Percentiles rank a stretch among this genome's conserved stretches.
Conservation (phyloP, 2,329 filamentous ascomycete genomes). For the Stemphylium lycopersici region DNA sequence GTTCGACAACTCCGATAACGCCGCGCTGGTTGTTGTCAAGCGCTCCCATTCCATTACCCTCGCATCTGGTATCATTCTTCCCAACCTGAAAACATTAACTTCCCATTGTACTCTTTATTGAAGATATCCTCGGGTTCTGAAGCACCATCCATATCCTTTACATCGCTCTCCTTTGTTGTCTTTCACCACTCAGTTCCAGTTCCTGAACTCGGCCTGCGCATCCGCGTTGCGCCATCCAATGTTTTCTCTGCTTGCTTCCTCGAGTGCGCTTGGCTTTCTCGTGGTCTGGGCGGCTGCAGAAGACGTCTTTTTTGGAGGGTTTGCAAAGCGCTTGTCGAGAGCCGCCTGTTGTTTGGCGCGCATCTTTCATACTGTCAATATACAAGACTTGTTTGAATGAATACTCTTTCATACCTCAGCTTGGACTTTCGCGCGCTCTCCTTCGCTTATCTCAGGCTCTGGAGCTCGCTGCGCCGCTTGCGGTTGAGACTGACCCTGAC, state of each 20-base stretch:
- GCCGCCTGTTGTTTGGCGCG: slow-evolving; percentile 40
- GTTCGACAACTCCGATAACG: no score
- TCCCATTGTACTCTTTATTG: neutral
- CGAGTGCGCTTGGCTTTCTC: slow-evolving; percentile 35
- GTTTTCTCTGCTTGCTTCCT: slow-evolving; percentile 41
- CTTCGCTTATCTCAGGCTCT: slow-evolving; percentile 30
- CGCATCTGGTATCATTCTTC: neutral
- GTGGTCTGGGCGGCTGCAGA: slow-evolving; percentile 12
- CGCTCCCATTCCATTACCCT: no score
- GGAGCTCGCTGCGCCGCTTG: slow-evolving; percentile 15
- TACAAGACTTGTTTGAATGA: neutral
- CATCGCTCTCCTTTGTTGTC: neutral
- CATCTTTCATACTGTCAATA: slow-evolving; percentile 27
- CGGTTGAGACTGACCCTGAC: slow-evolving; percentile 33
- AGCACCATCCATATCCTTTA: no score
- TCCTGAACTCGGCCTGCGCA: slow-evolving; percentile 33
- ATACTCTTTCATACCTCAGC: slow-evolving; percentile 27
- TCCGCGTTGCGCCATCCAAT: slow-evolving; percentile 40
- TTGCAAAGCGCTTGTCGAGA: slow-evolving; percentile 34
- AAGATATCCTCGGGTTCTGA: no score
- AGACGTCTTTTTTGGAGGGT: slow-evolving; percentile 23
- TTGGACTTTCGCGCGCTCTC: slow-evolving; percentile 30
- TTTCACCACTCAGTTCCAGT: slow-evolving; percentile 29
- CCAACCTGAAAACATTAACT: neutral
- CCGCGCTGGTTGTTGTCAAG: no score